Percentiles rank a stretch among this genome's conserved stretches.
These are phyloP conservation scores for Xylaria hypoxylon DNA, from an alignment of 2,329 filamentous ascomycete genomes.

Conservation along the genomic window DNA sequence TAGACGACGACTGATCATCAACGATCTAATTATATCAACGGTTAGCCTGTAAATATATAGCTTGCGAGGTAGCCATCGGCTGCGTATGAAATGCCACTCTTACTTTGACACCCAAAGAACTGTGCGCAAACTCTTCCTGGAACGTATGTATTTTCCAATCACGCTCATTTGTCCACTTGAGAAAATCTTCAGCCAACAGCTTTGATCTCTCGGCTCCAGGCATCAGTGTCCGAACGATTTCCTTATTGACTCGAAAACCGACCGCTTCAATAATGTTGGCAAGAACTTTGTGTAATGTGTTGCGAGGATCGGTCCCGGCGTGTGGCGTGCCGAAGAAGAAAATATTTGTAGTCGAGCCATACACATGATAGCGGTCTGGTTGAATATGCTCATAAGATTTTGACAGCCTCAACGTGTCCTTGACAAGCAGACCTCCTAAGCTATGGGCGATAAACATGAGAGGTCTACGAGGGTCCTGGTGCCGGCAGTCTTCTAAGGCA, in stretches of 20 bases:
- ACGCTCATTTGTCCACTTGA: conserved; percentile 15
- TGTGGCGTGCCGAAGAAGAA: conserved; percentile 37
- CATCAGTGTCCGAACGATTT: conserved; percentile 28
- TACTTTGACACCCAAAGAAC: conserved; percentile 23
- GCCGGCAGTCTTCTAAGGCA: conserved; percentile 13
- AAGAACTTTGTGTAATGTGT: conserved; percentile 6
- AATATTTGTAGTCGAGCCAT: conserved; percentile 19
- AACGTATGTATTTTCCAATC: conserved; percentile 34
- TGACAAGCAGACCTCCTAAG: conserved; percentile 32
- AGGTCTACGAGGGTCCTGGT: background rate
- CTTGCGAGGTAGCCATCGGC: no score
- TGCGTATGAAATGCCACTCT: background rate
- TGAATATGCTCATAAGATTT: conserved; percentile 16
- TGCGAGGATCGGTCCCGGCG: conserved; percentile 29
- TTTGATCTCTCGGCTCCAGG: conserved; percentile 22
- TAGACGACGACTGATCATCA: conserved; percentile 30
- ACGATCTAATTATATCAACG: conserved; percentile 18
- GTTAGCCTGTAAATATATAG: background rate
- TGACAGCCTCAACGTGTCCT: conserved; percentile 29
- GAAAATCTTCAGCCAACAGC: conserved; percentile 26
- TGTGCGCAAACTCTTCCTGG: conserved; percentile 26
- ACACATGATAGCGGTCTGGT: conserved; percentile 10
- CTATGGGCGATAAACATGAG: conserved; percentile 35
- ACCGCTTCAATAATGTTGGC: background rate
- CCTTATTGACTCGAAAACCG: conserved; percentile 23